Evolutionary conservation across 1,139 yeast species (phyloP), one percentile per base, ranked within the genome.

Genomic region (Magnusiomyces clavatus): DNA sequence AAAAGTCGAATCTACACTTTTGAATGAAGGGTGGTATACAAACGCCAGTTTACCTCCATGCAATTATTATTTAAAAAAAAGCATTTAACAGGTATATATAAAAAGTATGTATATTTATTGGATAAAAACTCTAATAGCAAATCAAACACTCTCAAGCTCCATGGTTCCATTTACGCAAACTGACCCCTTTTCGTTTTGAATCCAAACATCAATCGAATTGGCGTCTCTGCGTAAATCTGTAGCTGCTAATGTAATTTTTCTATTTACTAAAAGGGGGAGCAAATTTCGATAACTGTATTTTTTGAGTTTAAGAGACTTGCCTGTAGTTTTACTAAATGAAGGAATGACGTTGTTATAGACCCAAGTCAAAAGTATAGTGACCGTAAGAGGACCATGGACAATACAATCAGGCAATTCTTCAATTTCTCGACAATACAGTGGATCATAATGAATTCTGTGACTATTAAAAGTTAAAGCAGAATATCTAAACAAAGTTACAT

Each of bases 301-400:
- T 36, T 57, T 58, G 54, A 73, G 67, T 4, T 39, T 36, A 2
- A 56, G 49, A 35, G 52, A 44, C 11, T 60, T 57, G 13, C 57
- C 49, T 3, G n/a, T 19, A 17, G 12, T 8, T 20, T 14, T 20
- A 8, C 14, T 17, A 14, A 42, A 13, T 13, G 51, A 50, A 17
- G 58, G 51, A 24, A 59, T 48, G 36, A 55, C 49, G 2, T 54
- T 40, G 4, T 54, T 50, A 13, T 59, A 62, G 58, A 77, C 72
- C 77, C 80, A 82, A 53, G 77, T 76, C 44, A 86, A 63, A 16
- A 79, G 58, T 44, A 86, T 58, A 2, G 85, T 80, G 1, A 86
- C 77, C 57, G 84, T 71, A 49, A 89, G 71, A 0, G 97, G 97
- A 0, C 96, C 98, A 46, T 86, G 96, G 0, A 85, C 83, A 0